These are phyloP conservation scores for Metschnikowia proteae DNA, from an alignment of 805 yeast genomes.

Conservation along the genomic window DNA sequence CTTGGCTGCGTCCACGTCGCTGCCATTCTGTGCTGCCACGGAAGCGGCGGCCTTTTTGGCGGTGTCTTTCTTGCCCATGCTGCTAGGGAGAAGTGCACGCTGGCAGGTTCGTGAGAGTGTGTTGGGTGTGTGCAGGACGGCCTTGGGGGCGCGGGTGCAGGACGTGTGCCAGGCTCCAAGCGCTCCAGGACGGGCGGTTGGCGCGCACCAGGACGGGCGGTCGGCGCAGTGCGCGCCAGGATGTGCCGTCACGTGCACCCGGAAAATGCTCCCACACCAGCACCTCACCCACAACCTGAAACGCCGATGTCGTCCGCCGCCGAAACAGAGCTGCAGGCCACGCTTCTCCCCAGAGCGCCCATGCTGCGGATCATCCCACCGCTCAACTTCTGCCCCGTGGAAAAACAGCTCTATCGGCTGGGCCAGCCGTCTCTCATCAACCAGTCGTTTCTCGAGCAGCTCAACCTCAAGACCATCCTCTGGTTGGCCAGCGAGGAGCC, in stretches of 20 bases:
- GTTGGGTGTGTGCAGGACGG: neutral
- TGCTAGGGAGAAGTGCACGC: neutral
- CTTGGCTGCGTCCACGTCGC: slow-evolving; percentile 2
- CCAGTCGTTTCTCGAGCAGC: slow-evolving; percentile 74
- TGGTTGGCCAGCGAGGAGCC: slow-evolving; percentile 98
- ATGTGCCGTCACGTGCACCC: neutral
- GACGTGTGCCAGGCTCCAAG: neutral
- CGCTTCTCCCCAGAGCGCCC: slow-evolving; percentile 47
- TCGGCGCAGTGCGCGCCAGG: neutral
- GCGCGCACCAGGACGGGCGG: neutral
- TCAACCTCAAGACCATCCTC: slow-evolving; percentile 72
- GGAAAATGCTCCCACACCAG: neutral
- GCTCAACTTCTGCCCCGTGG: slow-evolving; percentile 92
- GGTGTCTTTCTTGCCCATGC: slow-evolving; percentile 34
- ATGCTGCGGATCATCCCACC: slow-evolving; percentile 81
- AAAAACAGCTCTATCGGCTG: slow-evolving; percentile 75
- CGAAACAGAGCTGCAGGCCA: neutral
- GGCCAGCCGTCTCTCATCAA: slow-evolving; percentile 96
- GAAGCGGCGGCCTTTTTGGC: slow-evolving; percentile 15
- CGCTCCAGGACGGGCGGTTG: neutral
- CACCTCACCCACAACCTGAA: neutral
- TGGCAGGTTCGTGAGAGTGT: neutral
- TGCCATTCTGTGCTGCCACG: slow-evolving; percentile 10
- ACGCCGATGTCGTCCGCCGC: neutral
- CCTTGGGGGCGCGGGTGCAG: neutral